phyloP scores from a whole-genome alignment of 2,329 filamentous ascomycete species.

The Aciculosporium take region DNA sequence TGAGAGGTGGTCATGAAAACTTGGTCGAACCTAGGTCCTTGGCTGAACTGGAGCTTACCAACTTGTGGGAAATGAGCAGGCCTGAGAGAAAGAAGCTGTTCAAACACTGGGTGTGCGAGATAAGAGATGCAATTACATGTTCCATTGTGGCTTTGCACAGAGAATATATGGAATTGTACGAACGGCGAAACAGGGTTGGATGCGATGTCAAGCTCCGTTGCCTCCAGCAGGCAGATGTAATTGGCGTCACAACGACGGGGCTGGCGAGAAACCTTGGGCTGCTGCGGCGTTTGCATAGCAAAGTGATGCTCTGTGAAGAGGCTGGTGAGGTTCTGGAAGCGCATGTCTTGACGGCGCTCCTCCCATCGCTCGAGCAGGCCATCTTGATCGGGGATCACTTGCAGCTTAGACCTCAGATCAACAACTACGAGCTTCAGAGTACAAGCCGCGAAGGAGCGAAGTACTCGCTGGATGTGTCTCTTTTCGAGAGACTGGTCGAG shows the following conservation, averaged over 20 bases:
- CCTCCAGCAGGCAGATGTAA: slow-evolving; percentile 28
- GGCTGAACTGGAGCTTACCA: background rate
- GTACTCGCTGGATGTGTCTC: slow-evolving; percentile 42
- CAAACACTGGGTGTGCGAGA: background rate
- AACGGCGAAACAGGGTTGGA: background rate
- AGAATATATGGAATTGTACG: background rate
- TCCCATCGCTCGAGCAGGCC: slow-evolving; percentile 45
- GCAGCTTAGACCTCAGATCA: slow-evolving; percentile 45
- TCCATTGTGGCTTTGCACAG: background rate
- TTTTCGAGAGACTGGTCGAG: slow-evolving; percentile 46
- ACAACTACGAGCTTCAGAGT: slow-evolving; percentile 38
- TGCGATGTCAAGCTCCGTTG: background rate
- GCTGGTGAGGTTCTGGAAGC: slow-evolving; percentile 55
- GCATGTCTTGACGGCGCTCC: slow-evolving; percentile 43
- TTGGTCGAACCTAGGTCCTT: background rate
- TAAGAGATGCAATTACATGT: background rate
- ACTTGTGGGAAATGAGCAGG: background rate
- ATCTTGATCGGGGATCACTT: slow-evolving; percentile 51
- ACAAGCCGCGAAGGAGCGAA: slow-evolving; percentile 31
- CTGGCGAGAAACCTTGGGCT: slow-evolving; percentile 36
- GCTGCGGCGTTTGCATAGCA: slow-evolving; percentile 33
- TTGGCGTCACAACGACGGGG: slow-evolving; percentile 47
- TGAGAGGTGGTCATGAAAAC: background rate
- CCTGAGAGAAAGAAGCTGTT: background rate
- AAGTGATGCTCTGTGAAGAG: slow-evolving; percentile 52